phyloP scores from a whole-genome alignment of 2,329 filamentous ascomycete genomes.

The Paradendryphiella salina region DNA sequence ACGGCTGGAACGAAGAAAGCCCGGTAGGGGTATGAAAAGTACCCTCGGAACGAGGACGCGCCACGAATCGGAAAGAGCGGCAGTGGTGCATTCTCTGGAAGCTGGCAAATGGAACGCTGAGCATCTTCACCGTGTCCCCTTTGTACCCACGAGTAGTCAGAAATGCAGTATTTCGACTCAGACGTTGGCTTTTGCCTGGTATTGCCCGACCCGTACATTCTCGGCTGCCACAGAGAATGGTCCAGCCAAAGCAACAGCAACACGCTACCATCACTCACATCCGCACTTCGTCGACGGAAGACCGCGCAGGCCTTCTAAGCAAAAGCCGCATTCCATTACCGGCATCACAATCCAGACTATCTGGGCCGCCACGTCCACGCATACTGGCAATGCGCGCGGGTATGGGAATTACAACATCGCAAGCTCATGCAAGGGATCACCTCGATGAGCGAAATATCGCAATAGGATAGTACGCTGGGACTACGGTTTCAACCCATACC shows the following conservation, averaged over 20 bases:
- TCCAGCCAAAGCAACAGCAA: not conserved
- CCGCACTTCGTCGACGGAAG: not conserved
- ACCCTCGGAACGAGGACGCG: not conserved
- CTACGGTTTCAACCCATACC: not conserved
- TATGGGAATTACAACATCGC: not conserved
- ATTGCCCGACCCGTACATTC: not conserved
- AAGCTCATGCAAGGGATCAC: not conserved
- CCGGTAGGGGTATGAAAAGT: not conserved
- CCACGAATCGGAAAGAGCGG: slow-evolving; percentile 11
- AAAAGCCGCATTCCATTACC: not conserved
- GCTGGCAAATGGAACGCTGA: not conserved
- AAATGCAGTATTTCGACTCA: not conserved
- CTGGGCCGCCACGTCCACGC: not conserved
- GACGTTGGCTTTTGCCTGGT: not conserved
- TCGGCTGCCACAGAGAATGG: not conserved
- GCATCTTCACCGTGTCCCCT: not conserved
- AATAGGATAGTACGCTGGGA: not conserved
- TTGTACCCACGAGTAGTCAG: not conserved
- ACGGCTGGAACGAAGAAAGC: not conserved
- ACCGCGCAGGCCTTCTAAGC: not conserved
- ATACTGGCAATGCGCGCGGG: not conserved
- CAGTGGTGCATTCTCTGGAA: not conserved
- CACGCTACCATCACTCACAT: too few species aligned
- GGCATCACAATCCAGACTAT: not conserved
- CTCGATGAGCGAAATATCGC: not conserved